phyloP scores from a whole-genome alignment of 108 stramenopile genomes.

The Aureococcus anophagefferens region DNA sequence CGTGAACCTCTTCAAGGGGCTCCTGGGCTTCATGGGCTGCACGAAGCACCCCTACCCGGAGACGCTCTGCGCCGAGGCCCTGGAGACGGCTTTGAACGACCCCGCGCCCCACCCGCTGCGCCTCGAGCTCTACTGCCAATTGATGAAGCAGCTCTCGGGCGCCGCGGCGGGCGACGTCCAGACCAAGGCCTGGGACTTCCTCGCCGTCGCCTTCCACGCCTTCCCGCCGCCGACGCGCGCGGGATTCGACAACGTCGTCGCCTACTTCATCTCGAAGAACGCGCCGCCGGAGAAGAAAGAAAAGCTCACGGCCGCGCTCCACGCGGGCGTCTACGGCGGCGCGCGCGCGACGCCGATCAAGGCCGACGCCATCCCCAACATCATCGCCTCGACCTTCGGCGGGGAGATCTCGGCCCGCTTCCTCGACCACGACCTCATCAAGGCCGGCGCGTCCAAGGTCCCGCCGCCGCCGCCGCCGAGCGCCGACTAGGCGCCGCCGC shows the following conservation, averaged over 20 bases:
- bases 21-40: slow-evolving; percentile 23
- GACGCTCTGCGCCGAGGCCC: slow-evolving; percentile 20
- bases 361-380: slow-evolving; percentile 19
- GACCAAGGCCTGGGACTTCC: slow-evolving; percentile 35
- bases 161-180: slow-evolving; percentile 20
- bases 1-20: slow-evolving; percentile 13
- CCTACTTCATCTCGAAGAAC: slow-evolving; percentile 29
- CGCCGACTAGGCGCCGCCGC: too few species aligned
- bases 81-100: too few species aligned
- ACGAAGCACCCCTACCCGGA: slow-evolving; percentile 27
- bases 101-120: slow-evolving; percentile 19
- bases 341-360: background rate
- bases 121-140: slow-evolving; percentile 40
- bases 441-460: too few species aligned
- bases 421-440: slow-evolving; percentile 8
- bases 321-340: slow-evolving; percentile 5
- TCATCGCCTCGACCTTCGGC: slow-evolving; percentile 30
- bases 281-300: slow-evolving; percentile 17
- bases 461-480: too few species aligned
- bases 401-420: slow-evolving; percentile 18
- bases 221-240: slow-evolving; percentile 30
- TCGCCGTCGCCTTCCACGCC: slow-evolving; percentile 26
- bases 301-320: slow-evolving; percentile 5
- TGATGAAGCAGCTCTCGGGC: slow-evolving; percentile 44
- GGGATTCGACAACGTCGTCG: slow-evolving; percentile 32